Evolutionary conservation across 2,329 filamentous ascomycete species (phyloP).

Genomic region (Arachnomyces sp.): DNA sequence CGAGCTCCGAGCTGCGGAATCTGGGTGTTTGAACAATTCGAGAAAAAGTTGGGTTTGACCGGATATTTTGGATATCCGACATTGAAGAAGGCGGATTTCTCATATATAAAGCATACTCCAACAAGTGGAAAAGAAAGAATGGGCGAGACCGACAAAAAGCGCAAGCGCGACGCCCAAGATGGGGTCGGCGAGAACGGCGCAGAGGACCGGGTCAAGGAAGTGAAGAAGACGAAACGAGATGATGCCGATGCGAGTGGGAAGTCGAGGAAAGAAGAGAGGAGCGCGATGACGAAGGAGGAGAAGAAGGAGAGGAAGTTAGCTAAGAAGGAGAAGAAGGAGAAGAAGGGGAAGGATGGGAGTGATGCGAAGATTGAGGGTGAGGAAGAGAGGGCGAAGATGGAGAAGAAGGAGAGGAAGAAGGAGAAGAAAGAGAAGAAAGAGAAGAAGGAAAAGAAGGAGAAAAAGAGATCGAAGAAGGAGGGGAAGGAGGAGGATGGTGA

Average conservation of each 20-base stretch:
- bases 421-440: constrained; percentile 12
- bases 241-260: constrained; percentile 21
- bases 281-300: constrained; percentile 12
- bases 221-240: constrained; percentile 11
- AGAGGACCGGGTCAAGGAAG: constrained; percentile 1
- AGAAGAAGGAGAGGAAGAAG: constrained; percentile 8
- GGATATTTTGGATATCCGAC: too few species aligned
- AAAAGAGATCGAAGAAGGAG: constrained; percentile 8
- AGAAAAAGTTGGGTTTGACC: too few species aligned
- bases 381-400: constrained; percentile 5
- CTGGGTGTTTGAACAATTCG: too few species aligned
- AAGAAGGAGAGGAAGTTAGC: constrained; percentile 10
- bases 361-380: constrained; percentile 12
- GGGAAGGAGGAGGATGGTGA: constrained; percentile 7
- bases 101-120: too few species aligned
- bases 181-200: neutral
- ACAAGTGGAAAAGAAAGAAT: constrained; percentile 4
- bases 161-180: neutral
- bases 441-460: constrained; percentile 8
- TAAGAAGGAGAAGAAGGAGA: constrained; percentile 16
- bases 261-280: constrained; percentile 4
- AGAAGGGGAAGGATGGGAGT: constrained; percentile 16
- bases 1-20: too few species aligned
- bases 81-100: too few species aligned
- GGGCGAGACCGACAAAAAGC: constrained; percentile 1